phyloP scores from a whole-genome alignment of 2,329 filamentous ascomycete species.

The Triangularia setosa region DNA sequence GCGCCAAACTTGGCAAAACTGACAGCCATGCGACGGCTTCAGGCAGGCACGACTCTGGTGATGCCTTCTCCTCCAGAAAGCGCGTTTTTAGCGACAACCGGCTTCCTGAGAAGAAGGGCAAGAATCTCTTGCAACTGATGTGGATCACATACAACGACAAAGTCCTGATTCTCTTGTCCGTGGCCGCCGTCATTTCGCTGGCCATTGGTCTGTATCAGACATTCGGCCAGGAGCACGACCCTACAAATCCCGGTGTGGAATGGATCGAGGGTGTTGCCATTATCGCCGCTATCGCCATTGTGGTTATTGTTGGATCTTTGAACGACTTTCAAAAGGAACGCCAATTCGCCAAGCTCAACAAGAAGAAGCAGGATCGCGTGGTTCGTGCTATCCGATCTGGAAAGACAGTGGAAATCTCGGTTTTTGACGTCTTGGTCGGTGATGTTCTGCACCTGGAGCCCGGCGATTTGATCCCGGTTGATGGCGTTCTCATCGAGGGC shows the following conservation, averaged over 20 bases:
- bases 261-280: conserved; percentile 83
- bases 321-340: conserved; percentile 80
- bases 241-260: conserved; percentile 56
- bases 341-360: conserved; percentile 74
- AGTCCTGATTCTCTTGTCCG: conserved; percentile 67
- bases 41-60: conserved; percentile 22
- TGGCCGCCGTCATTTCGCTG: conserved; percentile 68
- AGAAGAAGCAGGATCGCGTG: conserved; percentile 71
- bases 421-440: conserved; percentile 65
- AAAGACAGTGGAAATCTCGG: conserved; percentile 63
- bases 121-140: conserved; percentile 67
- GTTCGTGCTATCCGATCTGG: conserved; percentile 71
- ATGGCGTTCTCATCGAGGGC: conserved; percentile 68
- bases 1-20: conserved; percentile 22
- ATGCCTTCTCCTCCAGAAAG: conserved; percentile 58
- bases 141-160: conserved; percentile 87
- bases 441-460: conserved; percentile 71
- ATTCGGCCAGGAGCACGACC: conserved; percentile 55
- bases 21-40: conserved; percentile 9
- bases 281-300: conserved; percentile 73
- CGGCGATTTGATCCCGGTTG: conserved; percentile 70
- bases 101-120: conserved; percentile 70
- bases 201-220: conserved; percentile 73
- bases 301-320: conserved; percentile 70
- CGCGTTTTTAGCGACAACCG: conserved; percentile 70